These are phyloP conservation scores for Neonectria coccinea DNA, from an alignment of 2,329 filamentous ascomycete species.

Conservation along the genomic window DNA sequence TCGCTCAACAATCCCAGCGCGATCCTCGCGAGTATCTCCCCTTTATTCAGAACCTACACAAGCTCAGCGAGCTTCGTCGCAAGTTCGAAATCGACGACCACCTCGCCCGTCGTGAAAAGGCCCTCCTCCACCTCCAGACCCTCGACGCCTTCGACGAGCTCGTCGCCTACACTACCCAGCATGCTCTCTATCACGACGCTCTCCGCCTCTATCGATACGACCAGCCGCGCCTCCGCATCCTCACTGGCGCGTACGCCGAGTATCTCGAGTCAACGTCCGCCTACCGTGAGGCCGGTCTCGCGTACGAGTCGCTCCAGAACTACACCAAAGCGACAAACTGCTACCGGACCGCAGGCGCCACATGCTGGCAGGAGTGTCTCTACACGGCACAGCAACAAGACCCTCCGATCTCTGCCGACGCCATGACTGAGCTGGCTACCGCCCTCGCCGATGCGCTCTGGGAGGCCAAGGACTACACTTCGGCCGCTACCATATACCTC, in stretches of 20 bases:
- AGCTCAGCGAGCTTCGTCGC: slow-evolving; percentile 76
- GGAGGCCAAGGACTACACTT: slow-evolving; percentile 85
- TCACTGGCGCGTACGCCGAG: slow-evolving; percentile 83
- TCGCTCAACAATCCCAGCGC: slow-evolving; percentile 95
- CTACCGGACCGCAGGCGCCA: slow-evolving; percentile 82
- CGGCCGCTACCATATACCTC: slow-evolving; percentile 82
- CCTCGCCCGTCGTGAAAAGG: slow-evolving; percentile 80
- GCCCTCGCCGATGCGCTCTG: slow-evolving; percentile 81
- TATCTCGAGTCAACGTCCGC: slow-evolving; percentile 80
- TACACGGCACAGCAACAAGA: slow-evolving; percentile 77
- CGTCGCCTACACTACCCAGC: slow-evolving; percentile 80
- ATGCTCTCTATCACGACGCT: slow-evolving; percentile 82
- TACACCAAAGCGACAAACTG: slow-evolving; percentile 81
- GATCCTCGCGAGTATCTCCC: slow-evolving; percentile 96
- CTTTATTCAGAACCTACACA: slow-evolving; percentile 89
- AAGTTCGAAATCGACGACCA: slow-evolving; percentile 91
- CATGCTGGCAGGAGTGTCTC: slow-evolving; percentile 90
- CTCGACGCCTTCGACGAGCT: slow-evolving; percentile 83
- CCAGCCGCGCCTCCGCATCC: slow-evolving; percentile 69
- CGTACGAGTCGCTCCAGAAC: slow-evolving; percentile 87
- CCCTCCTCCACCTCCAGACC: slow-evolving; percentile 79
- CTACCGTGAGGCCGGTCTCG: slow-evolving; percentile 88
- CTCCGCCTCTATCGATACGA: slow-evolving; percentile 89
- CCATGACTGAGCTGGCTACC: slow-evolving; percentile 76
- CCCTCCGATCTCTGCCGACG: slow-evolving; percentile 68